Evolutionary conservation across 257 asterid genomes (phyloP), one percentile per base, ranked within the genome.

Genomic region (Gentiana macrophylla): DNA sequence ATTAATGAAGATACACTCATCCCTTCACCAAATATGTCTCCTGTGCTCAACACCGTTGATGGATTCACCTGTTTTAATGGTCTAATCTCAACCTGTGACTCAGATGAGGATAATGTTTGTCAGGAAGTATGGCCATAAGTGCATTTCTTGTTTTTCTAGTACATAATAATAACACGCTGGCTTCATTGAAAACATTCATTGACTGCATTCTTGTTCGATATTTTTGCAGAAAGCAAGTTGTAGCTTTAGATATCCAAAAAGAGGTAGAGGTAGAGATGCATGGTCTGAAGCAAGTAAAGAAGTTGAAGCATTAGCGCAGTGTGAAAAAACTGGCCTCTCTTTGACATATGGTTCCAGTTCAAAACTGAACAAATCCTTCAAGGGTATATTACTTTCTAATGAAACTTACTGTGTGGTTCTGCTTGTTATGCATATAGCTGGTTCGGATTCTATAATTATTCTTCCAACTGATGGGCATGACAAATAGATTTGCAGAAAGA

Each of bases 221-320:
- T 15, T 36, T 63, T 62, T 73, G 56, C 81, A 83, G 95, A 72
- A 65, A 71, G 56, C 55, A 55, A 61, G 53, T 37, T 69, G 41
- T 58, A 56, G 49, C 45, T 59, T 36, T 65, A 67, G 64, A 65
- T 67, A 67, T 62, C 56, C 64, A 46, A 62, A 72, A 71, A 65
- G 57, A 58, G 47, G 49, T 9, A 68, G 65, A 72, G 66, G 47
- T 60, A 67, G 63, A 56, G 61, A 70, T 56, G 61, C 75, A 61
- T 76, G 80, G 81, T 70, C 78, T 51, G 75, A 74, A 71, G 84
- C 75, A 67, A 73, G 67, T 60, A 70, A 69, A 57, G 81, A 83
- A 70, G 72, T 62, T 61, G 79, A 80, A 65, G 80, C 83, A 67
- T 66, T 80, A 65, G 66, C 72, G 65, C 56, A 74, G 47, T 71